A percentile compares a stretch with the other conserved stretches of the same genome.
Evolutionary conservation across 805 yeast species (phyloP).

Genomic region (Pichia occidentalis): DNA sequence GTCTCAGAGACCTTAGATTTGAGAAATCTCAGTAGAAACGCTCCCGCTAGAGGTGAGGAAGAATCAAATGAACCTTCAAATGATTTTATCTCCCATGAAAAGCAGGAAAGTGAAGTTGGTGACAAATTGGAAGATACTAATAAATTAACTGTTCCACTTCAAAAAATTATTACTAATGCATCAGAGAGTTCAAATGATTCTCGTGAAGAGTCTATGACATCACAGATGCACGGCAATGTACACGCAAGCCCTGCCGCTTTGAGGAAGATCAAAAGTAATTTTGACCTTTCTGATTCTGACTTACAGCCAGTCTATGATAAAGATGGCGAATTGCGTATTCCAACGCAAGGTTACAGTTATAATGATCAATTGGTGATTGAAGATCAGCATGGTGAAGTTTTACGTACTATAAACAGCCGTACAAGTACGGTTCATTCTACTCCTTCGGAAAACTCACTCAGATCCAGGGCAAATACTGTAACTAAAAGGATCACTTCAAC

Average conservation of each 20-base stretch:
- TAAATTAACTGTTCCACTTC: constrained; percentile 6
- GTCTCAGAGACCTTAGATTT: constrained; percentile 21
- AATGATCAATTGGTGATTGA: constrained; percentile 70
- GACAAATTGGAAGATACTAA: constrained; percentile 3
- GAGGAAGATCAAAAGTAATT: constrained; percentile 16
- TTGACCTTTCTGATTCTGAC: constrained; percentile 19
- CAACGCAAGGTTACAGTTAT: constrained; percentile 53
- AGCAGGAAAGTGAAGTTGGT: neutral
- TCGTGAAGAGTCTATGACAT: constrained; percentile 9
- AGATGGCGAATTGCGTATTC: constrained; percentile 29
- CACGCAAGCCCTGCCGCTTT: constrained; percentile 13
- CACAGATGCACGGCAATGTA: constrained; percentile 12
- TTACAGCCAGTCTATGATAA: constrained; percentile 30
- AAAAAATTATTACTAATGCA: constrained; percentile 8
- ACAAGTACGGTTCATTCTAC: constrained; percentile 6
- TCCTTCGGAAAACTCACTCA: neutral
- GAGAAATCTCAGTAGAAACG: constrained; percentile 11
- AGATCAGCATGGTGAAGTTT: constrained; percentile 75
- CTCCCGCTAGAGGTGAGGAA: constrained; percentile 6
- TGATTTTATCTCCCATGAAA: neutral
- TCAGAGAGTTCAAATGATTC: constrained; percentile 14
- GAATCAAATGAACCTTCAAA: neutral
- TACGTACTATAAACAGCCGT: constrained; percentile 43
- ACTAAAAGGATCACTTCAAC: constrained; percentile 10
- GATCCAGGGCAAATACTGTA: constrained; percentile 12